Base-by-base conservation (phyloP, 495 filamentous ascomycete genomes). In the Annulohypoxylon maeteangense region DNA sequence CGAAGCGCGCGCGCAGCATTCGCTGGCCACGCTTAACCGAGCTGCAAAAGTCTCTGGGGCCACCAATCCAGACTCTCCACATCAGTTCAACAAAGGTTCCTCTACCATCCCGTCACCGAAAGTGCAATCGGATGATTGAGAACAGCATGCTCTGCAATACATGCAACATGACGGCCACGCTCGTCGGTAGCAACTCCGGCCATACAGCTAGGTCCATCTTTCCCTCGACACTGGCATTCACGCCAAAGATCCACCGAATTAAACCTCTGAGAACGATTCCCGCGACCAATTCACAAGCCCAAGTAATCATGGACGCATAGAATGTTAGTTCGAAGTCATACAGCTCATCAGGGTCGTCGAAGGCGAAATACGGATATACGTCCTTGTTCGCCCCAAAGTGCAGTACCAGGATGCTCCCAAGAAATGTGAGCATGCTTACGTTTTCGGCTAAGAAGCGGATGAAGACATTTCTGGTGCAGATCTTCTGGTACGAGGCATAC, bases 71-170 rank as follows among this genome's bases (percentile, higher is more conserved):
- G 40, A 29, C 50, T 4, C 12, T 67, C 62, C 71, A 70, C 71
- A 70, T 64, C 62, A 70, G 51, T 38, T 29, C 16, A 44, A 66
- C 55, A 38, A 58, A 31, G 25, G 50, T 16, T 38, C 18, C 54
- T 66, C 60, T 38, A 57, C 51, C 32, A 59, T 47, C 34, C 58
- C 50, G 60, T 82, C 70, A 84, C 65, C 81, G 79, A 79, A 90
- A 90, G 67, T 84, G 81, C 68, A 90, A 74, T 65, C 88, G 81
- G 23, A 89, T 84, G 70, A 90, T 90, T 20, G 85, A 85, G 70
- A 90, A 89, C 20, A 90, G 57, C 88, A 90, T 90, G 68, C 89
- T 90, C 78, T 90, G 88, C 76, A 89, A 72, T 25, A 90, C 88
- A 66, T 90, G 88, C 71, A 90, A 78, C 79, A 86, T 85, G 12